Evolutionary conservation across 495 filamentous ascomycete genomes (phyloP).

Genomic region (Baudoinia panamericana): DNA sequence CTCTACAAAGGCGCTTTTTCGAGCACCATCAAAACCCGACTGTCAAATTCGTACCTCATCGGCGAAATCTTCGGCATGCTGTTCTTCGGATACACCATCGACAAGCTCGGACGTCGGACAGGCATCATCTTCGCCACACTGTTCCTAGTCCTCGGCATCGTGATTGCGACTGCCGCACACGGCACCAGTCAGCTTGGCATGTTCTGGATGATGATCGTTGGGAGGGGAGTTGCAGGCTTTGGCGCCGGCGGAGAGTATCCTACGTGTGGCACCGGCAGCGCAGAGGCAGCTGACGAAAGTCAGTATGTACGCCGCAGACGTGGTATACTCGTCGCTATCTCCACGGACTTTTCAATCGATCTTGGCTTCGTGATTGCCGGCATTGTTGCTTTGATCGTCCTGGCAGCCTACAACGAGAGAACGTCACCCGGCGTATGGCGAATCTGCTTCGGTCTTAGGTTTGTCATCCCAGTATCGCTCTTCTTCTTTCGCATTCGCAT

Average conservation of each 20-base stretch:
- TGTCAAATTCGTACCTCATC: slow-evolving; percentile 18
- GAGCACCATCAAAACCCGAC: slow-evolving; percentile 6
- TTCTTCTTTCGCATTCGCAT: slow-evolving; percentile 34
- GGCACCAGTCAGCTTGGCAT: slow-evolving; percentile 15
- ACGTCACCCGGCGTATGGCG: slow-evolving; percentile 28
- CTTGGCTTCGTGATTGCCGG: slow-evolving; percentile 28
- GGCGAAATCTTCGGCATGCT: slow-evolving; percentile 32
- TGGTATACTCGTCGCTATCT: slow-evolving; percentile 31
- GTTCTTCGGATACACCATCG: slow-evolving; percentile 29
- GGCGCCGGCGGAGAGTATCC: slow-evolving; percentile 29
- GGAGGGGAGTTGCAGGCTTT: slow-evolving; percentile 19
- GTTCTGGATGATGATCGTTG: slow-evolving; percentile 21
- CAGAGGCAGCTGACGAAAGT: slow-evolving; percentile 31
- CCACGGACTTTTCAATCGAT: slow-evolving; percentile 28
- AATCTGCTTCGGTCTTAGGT: slow-evolving; percentile 26
- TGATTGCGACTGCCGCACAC: slow-evolving; percentile 16
- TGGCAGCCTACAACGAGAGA: slow-evolving; percentile 23
- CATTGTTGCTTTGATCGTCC: slow-evolving; percentile 24
- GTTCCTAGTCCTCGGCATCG: slow-evolving; percentile 22
- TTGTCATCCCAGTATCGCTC: slow-evolving; percentile 27
- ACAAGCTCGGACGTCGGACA: slow-evolving; percentile 28
- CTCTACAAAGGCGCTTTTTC: slow-evolving; percentile 12
- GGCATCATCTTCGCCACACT: slow-evolving; percentile 29
- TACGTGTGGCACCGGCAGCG: slow-evolving; percentile 26
- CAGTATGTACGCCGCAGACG: slow-evolving; percentile 24